Base-by-base conservation (phyloP, 495 filamentous ascomycete species). In the Penicillium turbatum region DNA sequence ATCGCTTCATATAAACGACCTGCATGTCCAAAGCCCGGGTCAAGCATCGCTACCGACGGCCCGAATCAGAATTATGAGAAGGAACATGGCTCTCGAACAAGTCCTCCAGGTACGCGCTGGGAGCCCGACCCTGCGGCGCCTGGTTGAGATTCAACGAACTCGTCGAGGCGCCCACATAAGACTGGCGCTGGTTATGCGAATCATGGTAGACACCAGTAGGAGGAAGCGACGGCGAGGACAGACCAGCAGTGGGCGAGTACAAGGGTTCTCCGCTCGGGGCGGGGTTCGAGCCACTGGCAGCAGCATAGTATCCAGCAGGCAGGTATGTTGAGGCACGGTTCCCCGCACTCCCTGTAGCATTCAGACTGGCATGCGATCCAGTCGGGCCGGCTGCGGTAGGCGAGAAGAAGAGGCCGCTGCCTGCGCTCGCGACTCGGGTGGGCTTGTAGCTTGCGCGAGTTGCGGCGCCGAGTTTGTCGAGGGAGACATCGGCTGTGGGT, bases 31-130 rank as follows among this genome's bases (percentile, higher is more conserved):
- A 26, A 8, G 26, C 17, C 17, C 17, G 3, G 17, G 2, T 5
- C 2, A 15, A 34, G n/a, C 1, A 7, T 0, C 5, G 6, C 34
- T 43, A 48, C 30, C 60, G 56, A 45, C 47, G 58, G 38, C 54
- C 53, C 19, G 53, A 56, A 9, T 53, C 56, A 6, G 47, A 44
- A 19, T 60, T 31, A 11, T 51, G 60, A 31, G 56, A 59, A 12
- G 71, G 70, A 21, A 63, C 46, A 62, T 86, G 84, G 54, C 74
- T 83, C 63, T 92, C 90, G 65, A 98, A 88, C 52, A 98, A 62
- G 74, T 97, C 93, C 53, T 98, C 92, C 37, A 98, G 70, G 64
- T 92, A 96, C 37, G 92, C 88, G 69, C 90, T 96, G 10, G 93
- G 93, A 26, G 90, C 89, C 36, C 93, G 77, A 34, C 82, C 84